Base-by-base conservation (phyloP, 2,329 filamentous ascomycete species). In the Pseudodiploospora longispora region DNA sequence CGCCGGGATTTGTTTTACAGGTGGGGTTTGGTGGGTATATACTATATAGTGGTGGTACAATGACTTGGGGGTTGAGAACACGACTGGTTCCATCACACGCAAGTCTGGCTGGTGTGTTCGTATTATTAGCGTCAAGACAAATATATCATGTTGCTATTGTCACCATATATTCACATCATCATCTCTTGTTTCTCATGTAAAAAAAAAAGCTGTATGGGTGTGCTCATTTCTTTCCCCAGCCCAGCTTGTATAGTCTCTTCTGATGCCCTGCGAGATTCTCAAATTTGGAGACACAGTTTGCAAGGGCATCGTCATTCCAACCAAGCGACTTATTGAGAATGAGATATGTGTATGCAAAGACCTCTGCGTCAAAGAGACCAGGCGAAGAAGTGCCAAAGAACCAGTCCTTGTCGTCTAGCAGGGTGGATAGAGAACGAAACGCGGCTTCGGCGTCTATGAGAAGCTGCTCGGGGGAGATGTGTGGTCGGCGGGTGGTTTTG, bases 281-380 rank as follows among this genome's bases (percentile, higher is more conserved):
- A 54, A 80, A 75, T 46, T 67, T 68, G 41, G 61, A 63, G 46
- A 95, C 58, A 41, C 76, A 66, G 44, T 75, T 70, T 10, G 63
- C 69, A 41, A 95, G 65, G 42, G 71, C 69, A 48, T 73, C 74
- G 45, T 86, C 78, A 47, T 68, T 69, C 85, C 86, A 90, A 1
- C 65, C 69, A 51, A 88, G 50, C 6, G 49, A 48, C 56, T 80
- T 73, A 47, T 85, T 80, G 41, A 95, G 65, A 42, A 97, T 70
- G 41, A 95, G 69, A 62, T 94, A 80, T 0, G 87, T 90, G 63
- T 96, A 98, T 4, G 88, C 82, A 66, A 96, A 97, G 2, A 97
- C 78, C 43, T 80, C 81, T 6, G 91, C 90, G 65, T 98, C 93
- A 54, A 97, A 91, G 27, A 91, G 59, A 0, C 82, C 80, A 0